These are phyloP conservation scores for Medicago lupulina DNA, from an alignment of 306 rosid genomes.

Conservation along the genomic window DNA sequence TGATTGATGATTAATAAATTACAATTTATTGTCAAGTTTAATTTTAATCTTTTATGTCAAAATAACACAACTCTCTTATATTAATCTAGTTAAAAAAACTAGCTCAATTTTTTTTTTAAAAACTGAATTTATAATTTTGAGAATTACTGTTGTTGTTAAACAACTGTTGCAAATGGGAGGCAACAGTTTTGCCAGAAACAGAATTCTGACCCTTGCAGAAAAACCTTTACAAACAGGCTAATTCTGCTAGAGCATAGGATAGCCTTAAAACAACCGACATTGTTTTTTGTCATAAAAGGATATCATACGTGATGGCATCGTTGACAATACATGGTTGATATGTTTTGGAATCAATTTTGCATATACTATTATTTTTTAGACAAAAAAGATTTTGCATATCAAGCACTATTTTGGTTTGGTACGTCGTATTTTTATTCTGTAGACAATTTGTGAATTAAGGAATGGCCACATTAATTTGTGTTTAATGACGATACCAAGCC, in stretches of 20 bases:
- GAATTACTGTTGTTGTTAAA: not conserved
- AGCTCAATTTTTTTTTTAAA: too few relatives aligned
- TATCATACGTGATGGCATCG: not conserved
- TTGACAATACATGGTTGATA: not conserved
- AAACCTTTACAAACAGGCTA: conserved; percentile 5
- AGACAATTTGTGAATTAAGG: not conserved
- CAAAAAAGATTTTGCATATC: not conserved
- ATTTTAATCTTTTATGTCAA: too few relatives aligned
- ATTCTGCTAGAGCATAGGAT: conserved; percentile 3
- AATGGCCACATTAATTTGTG: not conserved
- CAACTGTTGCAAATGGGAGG: not conserved
- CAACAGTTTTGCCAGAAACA: not conserved
- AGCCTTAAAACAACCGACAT: conserved; percentile 38
- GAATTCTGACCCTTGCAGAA: not conserved
- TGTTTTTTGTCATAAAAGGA: conserved; percentile 27
- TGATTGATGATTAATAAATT: too few relatives aligned
- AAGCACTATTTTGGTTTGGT: not conserved
- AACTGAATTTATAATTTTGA: not conserved
- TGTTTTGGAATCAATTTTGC: not conserved
- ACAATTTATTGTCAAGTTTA: too few relatives aligned
- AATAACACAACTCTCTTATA: too few relatives aligned
- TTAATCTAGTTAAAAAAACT: too few relatives aligned
- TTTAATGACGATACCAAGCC: not conserved
- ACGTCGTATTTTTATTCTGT: not conserved
- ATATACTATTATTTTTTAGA: not conserved